These are phyloP conservation scores for Fraxinus velutina DNA, from an alignment of 305 asterid genomes.

Conservation along the genomic window DNA sequence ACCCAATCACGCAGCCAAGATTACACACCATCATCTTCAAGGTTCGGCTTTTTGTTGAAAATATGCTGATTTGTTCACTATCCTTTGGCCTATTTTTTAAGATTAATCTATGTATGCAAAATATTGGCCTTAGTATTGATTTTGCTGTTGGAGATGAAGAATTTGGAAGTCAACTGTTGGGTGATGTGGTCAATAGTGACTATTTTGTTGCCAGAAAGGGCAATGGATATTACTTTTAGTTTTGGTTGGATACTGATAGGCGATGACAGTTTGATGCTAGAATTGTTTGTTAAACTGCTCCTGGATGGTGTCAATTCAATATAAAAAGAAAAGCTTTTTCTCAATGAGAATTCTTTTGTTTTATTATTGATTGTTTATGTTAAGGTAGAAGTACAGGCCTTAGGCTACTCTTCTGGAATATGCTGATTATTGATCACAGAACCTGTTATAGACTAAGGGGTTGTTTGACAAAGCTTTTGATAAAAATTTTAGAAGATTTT, in stretches of 20 bases:
- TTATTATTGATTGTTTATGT: background rate
- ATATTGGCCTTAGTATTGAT: background rate
- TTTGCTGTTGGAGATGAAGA: constrained; percentile 8
- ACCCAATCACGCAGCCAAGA: constrained; percentile 49
- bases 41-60: constrained; percentile 40
- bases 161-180: constrained; percentile 25
- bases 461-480: background rate
- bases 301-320: background rate
- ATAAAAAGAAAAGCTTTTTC: background rate
- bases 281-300: background rate
- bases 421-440: background rate
- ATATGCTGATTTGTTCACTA: background rate
- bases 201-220: constrained; percentile 15
- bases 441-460: background rate
- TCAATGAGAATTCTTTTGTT: background rate
- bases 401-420: background rate
- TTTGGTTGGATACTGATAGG: constrained; percentile 10
- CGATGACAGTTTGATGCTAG: background rate
- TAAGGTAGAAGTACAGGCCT: constrained; percentile 10
- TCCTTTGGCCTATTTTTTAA: background rate
- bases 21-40: constrained; percentile 57
- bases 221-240: background rate
- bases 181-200: constrained; percentile 5
- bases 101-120: background rate
- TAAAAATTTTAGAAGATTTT: background rate